These are phyloP conservation scores for Excoecaria cochinchinensis DNA, from an alignment of 345 rosid genomes.

Conservation along the genomic window DNA sequence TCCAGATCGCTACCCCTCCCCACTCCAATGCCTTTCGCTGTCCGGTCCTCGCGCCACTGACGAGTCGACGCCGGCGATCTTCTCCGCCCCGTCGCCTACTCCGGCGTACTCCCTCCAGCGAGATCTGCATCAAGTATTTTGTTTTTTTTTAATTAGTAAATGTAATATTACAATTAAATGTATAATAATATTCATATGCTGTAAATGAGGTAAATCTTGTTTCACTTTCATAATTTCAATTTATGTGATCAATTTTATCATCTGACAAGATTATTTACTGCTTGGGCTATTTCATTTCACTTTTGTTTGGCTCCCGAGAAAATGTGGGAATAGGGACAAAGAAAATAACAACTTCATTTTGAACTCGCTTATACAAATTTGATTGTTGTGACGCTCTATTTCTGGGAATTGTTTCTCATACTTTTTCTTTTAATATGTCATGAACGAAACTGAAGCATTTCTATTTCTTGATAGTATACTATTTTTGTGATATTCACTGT, in stretches of 20 bases:
- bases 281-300: not conserved
- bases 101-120: no score
- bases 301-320: slow-evolving; percentile 1
- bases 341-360: not conserved
- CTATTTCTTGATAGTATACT: not conserved
- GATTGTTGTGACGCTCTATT: not conserved
- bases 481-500: not conserved
- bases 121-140: no score
- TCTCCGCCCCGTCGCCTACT: no score
- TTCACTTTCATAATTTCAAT: not conserved
- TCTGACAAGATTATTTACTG: not conserved
- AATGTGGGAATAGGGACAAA: not conserved
- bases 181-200: no score
- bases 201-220: not conserved
- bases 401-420: not conserved
- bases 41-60: no score
- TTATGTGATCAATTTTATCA: not conserved
- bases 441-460: not conserved
- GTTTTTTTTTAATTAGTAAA: no score
- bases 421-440: not conserved
- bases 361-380: not conserved
- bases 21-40: no score
- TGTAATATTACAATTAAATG: no score
- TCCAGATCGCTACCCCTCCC: no score
- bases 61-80: no score